Conservation (phyloP, 352 stramenopile species). For the Globisporangium apiculatum region DNA sequence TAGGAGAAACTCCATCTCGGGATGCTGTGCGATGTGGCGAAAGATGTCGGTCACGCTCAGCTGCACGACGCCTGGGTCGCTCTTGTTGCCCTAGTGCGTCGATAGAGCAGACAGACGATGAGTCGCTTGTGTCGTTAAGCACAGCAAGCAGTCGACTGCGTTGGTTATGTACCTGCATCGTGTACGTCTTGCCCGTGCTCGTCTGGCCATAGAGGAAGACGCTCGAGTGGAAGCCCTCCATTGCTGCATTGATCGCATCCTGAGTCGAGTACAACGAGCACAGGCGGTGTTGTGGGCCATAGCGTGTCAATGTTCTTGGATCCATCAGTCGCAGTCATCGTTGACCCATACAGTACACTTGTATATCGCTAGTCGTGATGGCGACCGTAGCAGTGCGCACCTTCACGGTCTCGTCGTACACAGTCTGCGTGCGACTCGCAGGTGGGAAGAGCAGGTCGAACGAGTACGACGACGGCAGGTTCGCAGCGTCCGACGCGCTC, state of each 20-base stretch:
- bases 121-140: no score
- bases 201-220: slow-evolving; percentile 93
- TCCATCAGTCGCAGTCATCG: no score
- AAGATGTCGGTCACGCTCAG: slow-evolving; percentile 88
- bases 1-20: slow-evolving; percentile 57
- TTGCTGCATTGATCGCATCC: slow-evolving; percentile 60
- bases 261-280: neutral
- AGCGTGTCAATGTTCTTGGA: neutral
- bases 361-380: no score
- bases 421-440: slow-evolving; percentile 47
- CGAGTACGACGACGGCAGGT: slow-evolving; percentile 65
- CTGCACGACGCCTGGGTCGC: slow-evolving; percentile 76
- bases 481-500: slow-evolving; percentile 17
- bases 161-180: slow-evolving; percentile 43
- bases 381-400: slow-evolving; percentile 14
- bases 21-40: slow-evolving; percentile 53
- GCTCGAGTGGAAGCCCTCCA: slow-evolving; percentile 79
- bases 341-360: no score
- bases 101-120: no score
- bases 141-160: no score
- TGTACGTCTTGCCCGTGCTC: slow-evolving; percentile 81
- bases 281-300: no score
- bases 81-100: slow-evolving; percentile 17
- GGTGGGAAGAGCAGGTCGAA: slow-evolving; percentile 88
- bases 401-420: slow-evolving; percentile 84